A percentile compares a stretch with the other conserved stretches of the same genome.
phyloP scores from a whole-genome alignment of 805 yeast species.

The Wickerhamomyces rabaulensis region DNA sequence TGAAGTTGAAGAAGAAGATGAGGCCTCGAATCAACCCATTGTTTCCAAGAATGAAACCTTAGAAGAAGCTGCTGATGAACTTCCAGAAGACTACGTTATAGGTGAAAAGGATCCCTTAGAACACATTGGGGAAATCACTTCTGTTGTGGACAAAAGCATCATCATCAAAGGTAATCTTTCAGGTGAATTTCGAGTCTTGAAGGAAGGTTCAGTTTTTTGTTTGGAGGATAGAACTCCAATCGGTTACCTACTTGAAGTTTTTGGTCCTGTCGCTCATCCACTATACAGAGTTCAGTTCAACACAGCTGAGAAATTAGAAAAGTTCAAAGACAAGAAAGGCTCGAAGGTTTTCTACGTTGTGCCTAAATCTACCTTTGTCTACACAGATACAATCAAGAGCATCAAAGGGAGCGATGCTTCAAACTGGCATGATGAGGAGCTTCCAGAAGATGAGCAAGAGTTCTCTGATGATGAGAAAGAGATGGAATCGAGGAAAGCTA shows the following conservation, averaged over 20 bases:
- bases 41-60: conserved; percentile 69
- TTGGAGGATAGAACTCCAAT: conserved; percentile 62
- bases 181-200: conserved; percentile 80
- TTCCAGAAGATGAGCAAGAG: conserved; percentile 90
- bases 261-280: conserved; percentile 84
- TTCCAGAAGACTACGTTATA: conserved; percentile 64
- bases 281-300: conserved; percentile 70
- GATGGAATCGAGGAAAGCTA: conserved; percentile 57
- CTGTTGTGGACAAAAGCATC: conserved; percentile 66
- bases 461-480: conserved; percentile 94
- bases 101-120: conserved; percentile 61
- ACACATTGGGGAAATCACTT: conserved; percentile 61
- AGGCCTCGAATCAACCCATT: conserved; percentile 45
- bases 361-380: conserved; percentile 71
- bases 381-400: conserved; percentile 65
- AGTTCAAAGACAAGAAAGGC: conserved; percentile 46
- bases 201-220: conserved; percentile 77
- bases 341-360: conserved; percentile 69
- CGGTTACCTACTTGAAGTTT: conserved; percentile 82
- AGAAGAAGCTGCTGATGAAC: conserved; percentile 60
- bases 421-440: conserved; percentile 90
- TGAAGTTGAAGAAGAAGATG: conserved; percentile 13
- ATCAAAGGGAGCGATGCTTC: conserved; percentile 92
- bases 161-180: conserved; percentile 68
- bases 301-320: conserved; percentile 41